A percentile compares a stretch with the other conserved stretches of the same genome.
phyloP scores from a whole-genome alignment of 208 protist species.

The Entamoeba moshkovskii region DNA sequence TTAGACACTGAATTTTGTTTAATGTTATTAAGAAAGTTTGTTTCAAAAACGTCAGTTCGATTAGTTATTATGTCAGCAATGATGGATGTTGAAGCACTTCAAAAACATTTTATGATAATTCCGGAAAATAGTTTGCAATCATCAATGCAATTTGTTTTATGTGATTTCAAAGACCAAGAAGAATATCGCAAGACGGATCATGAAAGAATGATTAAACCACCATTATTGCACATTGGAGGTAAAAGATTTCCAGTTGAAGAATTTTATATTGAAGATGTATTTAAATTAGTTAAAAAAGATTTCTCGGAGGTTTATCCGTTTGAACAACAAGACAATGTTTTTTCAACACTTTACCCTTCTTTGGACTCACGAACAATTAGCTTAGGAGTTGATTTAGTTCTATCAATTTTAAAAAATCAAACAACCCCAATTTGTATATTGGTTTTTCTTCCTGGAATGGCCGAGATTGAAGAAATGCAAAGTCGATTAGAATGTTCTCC shows the following conservation, averaged over 20 bases:
- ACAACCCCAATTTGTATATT: constrained; percentile 84
- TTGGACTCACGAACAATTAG: constrained; percentile 15
- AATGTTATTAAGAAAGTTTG: constrained; percentile 51
- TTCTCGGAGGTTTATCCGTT: constrained; percentile 51
- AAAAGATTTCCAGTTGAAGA: constrained; percentile 62
- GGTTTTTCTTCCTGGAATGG: constrained; percentile 97
- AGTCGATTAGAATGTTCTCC: constrained; percentile 36
- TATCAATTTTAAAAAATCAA: constrained; percentile 9
- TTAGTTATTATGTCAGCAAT: constrained; percentile 86
- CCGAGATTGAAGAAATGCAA: constrained; percentile 79
- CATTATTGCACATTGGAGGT: constrained; percentile 80
- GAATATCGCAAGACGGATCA: constrained; percentile 58
- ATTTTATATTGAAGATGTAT: background rate
- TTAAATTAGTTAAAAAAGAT: background rate
- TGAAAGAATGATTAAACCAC: constrained; percentile 88
- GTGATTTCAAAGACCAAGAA: constrained; percentile 65
- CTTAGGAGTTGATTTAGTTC: constrained; percentile 25
- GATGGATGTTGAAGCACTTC: constrained; percentile 71
- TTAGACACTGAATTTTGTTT: constrained; percentile 34
- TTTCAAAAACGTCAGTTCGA: constrained; percentile 50
- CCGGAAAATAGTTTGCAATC: constrained; percentile 51
- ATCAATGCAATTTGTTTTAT: constrained; percentile 69
- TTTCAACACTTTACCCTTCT: background rate
- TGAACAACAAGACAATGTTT: constrained; percentile 34
- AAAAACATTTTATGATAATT: constrained; percentile 67